Evolutionary conservation across 805 yeast genomes (phyloP).

Genomic region (Dipodascopsis tothii): DNA sequence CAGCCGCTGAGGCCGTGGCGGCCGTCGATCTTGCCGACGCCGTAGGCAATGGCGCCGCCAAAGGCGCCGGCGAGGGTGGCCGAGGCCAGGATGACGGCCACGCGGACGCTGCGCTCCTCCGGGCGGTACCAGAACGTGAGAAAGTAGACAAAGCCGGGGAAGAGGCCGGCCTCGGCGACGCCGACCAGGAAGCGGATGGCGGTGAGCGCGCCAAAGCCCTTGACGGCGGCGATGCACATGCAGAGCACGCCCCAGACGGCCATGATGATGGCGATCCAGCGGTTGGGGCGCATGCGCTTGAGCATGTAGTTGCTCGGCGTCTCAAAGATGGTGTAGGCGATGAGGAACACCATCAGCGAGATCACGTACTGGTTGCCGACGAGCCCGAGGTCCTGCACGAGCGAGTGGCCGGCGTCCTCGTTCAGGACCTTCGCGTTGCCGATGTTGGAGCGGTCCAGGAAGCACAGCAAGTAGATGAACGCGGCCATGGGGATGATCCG

Average conservation of each 20-base stretch:
- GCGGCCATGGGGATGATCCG: slow-evolving; percentile 15
- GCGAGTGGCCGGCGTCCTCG: slow-evolving; percentile 24
- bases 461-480: slow-evolving; percentile 37
- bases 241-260: slow-evolving; percentile 30
- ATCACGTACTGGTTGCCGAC: slow-evolving; percentile 37
- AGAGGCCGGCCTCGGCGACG: slow-evolving; percentile 34
- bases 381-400: slow-evolving; percentile 31
- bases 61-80: slow-evolving; percentile 34
- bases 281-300: slow-evolving; percentile 47
- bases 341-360: slow-evolving; percentile 34
- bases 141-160: slow-evolving; percentile 34
- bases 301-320: slow-evolving; percentile 54
- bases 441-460: slow-evolving; percentile 40
- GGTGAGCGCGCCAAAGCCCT: slow-evolving; percentile 24
- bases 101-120: slow-evolving; percentile 35
- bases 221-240: slow-evolving; percentile 30
- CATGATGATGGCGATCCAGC: slow-evolving; percentile 39
- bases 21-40: slow-evolving; percentile 24
- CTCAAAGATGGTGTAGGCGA: slow-evolving; percentile 29
- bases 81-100: slow-evolving; percentile 36
- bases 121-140: slow-evolving; percentile 36
- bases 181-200: slow-evolving; percentile 33
- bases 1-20: slow-evolving; percentile 37
- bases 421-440: slow-evolving; percentile 37
- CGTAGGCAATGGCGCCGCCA: slow-evolving; percentile 34